Evolutionary conservation across 106 monocot species (phyloP), one percentile per base, ranked within the genome.

Genomic region (Dendrobium chrysotoxum): DNA sequence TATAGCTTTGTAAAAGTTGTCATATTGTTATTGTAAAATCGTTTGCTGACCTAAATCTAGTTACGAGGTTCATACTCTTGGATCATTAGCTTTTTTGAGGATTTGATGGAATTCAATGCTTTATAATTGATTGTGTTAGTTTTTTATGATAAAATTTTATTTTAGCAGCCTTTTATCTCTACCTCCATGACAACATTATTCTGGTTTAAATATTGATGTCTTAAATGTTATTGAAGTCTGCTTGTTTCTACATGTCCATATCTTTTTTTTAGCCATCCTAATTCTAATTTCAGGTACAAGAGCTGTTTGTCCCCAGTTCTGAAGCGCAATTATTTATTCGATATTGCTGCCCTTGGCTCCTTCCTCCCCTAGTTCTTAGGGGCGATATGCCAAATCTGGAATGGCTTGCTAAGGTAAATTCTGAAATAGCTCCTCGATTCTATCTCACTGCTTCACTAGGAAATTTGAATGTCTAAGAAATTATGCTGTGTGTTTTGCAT

Each of bases 341-440:
- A 65, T 85, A 79, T 80, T 96, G 92, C 68, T 91, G 87, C 68
- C 84, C 93, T 30, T 93, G 88, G 89, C 75, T 96, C 11, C 86
- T 96, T 64, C 85, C 96, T 57, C 79, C 81, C 53, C 79, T 96
- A 45, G 66, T 93, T 80, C 79, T 96, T 44, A 75, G 55, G 50
- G 74, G 57, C 9, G 88, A 96, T 77, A 35, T 80, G 13, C 17
- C 73, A 23, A 87, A 83, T 82, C 90, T 96, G 75, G 88, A 90
- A 83, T 89, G 82, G 85, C 46, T 92, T 64, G 85, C 96, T 28
- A 79, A 84, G 88, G 96, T 96, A 85, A 83, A 44, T 28, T 42
- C 8, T 74, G 26, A 40, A 74, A 74, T 28, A 71, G 38, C 42
- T 40, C 41, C 13, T 41, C n/a, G 41, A 40, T 74, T 74, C 41